Conservation (phyloP, 345 rosid genomes). For the Aquilaria malaccensis region DNA sequence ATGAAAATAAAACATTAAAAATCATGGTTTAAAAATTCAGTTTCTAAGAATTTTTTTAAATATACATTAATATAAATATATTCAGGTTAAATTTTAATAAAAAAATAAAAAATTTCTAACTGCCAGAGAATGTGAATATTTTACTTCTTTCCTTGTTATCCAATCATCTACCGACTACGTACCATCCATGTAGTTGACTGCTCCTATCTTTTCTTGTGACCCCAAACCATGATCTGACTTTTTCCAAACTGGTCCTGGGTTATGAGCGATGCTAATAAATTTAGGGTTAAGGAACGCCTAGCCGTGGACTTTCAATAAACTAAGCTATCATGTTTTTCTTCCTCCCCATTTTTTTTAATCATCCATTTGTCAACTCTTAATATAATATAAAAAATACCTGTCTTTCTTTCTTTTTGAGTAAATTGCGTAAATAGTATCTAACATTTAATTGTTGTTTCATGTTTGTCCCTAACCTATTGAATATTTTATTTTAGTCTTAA, state of each 20-base stretch:
- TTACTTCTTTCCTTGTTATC: conserved; percentile 3
- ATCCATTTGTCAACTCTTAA: conserved; percentile 3
- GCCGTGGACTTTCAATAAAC: conserved; percentile 10
- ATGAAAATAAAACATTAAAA: no score
- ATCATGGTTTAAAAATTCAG: no score
- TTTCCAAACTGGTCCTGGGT: neutral
- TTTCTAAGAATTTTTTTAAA: no score
- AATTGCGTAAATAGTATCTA: no score
- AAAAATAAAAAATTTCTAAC: neutral
- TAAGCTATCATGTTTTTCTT: neutral
- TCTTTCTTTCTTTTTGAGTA: neutral
- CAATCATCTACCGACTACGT: conserved; percentile 28
- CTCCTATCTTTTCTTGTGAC: neutral
- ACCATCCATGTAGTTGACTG: conserved; percentile 12
- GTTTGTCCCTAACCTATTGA: no score
- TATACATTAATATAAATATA: no score
- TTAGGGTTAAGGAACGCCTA: conserved; percentile 21
- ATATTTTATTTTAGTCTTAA: no score
- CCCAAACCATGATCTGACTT: neutral
- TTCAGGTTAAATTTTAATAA: no score
- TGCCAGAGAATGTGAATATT: neutral
- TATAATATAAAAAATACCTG: neutral
- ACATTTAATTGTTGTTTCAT: no score
- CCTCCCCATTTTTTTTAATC: neutral
- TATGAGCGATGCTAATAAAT: conserved; percentile 9